Evolutionary conservation across 2,329 filamentous ascomycete genomes (phyloP), one percentile per base, ranked within the genome.

Genomic region (Lasiodiplodia sp.): DNA sequence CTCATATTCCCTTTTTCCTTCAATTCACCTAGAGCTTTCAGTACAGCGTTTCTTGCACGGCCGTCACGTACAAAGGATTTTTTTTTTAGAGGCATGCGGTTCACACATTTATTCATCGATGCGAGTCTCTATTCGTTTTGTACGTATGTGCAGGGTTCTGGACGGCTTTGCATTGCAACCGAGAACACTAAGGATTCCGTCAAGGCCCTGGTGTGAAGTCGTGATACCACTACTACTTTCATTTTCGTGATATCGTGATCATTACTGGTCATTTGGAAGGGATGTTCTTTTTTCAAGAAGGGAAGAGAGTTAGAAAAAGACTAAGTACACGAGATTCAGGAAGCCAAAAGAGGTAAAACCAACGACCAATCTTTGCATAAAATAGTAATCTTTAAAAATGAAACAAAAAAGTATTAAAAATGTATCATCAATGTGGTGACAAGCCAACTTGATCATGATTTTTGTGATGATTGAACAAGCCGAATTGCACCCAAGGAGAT

Each of bases 181-280:
- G 8, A 34, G 31, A 10, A 10, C 25, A 16, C 18, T 4, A 28
- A 31, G 7, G 18, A 47, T 49, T 16, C 12, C 16, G 11, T 25
- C 21, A 49, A 28, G 21, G 31, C 31, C 8, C 31, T 34, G 37
- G 16, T 38, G 7, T 8, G 28, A 12, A 10, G 37, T 64, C 60
- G 25, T 64, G 60, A 52, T 64, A 23, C 51, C 60, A 64, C 53
- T 64, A 64, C 47, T 52, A 38, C 60, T 38, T 64, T 47, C 16
- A n/a, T 31, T 64, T 64, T 47, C 44, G 44, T 47, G 21, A 11
- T 47, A 21, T 47, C 10, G 21, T 47, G 7, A 44, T 44, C 14
- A 21, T 47, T n/a, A 21, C 21, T 18, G 11, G 44, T n/a, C 11
- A 8, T 21, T 47, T 47, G 44, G n/a, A 47, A 47, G 4, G n/a